Percentiles rank a stretch among this genome's conserved stretches.
Conservation (phyloP, 1,139 yeast genomes). For the Diutina scorzettiae region DNA sequence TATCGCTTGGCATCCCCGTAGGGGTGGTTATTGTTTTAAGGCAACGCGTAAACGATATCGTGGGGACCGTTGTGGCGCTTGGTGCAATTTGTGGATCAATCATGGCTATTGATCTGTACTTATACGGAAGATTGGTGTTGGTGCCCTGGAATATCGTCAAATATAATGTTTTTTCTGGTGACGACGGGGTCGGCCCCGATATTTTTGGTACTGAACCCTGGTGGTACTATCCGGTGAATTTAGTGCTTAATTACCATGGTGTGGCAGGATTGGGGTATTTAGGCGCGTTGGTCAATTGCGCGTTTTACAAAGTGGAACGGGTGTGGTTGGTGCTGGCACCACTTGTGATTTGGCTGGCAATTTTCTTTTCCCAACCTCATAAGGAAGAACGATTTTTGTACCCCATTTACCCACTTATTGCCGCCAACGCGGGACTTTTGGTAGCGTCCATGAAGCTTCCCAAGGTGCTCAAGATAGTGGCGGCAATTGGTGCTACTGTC, state of each 20-base stretch:
- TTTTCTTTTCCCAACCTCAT: constrained; percentile 72
- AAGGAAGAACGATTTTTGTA: constrained; percentile 89
- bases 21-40: constrained; percentile 12
- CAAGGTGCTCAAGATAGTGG: background rate
- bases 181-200: constrained; percentile 72
- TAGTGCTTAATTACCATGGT: constrained; percentile 62
- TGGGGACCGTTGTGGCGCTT: constrained; percentile 6
- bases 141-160: constrained; percentile 77
- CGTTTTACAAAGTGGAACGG: constrained; percentile 8
- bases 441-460: constrained; percentile 12
- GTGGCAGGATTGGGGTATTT: constrained; percentile 34
- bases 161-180: constrained; percentile 65
- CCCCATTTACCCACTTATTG: constrained; percentile 66
- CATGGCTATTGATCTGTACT: constrained; percentile 46
- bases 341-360: constrained; percentile 49
- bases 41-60: constrained; percentile 10
- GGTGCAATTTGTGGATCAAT: constrained; percentile 19
- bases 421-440: constrained; percentile 51
- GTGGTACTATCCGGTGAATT: constrained; percentile 56
- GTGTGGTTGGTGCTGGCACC: constrained; percentile 13
- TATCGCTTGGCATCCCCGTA: constrained; percentile 54
- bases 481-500: background rate
- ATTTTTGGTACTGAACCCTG: constrained; percentile 88
- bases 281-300: constrained; percentile 21
- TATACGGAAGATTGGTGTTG: constrained; percentile 42